A percentile compares a stretch with the other conserved stretches of the same genome.
Evolutionary conservation across 805 yeast genomes (phyloP).

Genomic region (Suhomyces xylopsoci): DNA sequence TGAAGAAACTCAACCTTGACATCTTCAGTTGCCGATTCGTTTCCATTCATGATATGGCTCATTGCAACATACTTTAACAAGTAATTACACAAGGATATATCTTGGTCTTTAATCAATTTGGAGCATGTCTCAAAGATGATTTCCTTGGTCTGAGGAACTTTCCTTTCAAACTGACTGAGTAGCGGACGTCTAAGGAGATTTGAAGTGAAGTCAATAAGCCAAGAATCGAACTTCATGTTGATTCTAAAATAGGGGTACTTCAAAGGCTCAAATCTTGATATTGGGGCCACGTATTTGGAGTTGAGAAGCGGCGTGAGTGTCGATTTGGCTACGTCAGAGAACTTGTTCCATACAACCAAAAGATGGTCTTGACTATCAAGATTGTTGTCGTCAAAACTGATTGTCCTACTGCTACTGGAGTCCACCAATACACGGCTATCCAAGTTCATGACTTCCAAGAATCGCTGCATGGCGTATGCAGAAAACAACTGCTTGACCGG

Average conservation of each 20-base stretch:
- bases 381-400: slow-evolving; percentile 14
- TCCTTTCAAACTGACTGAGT: slow-evolving; percentile 10
- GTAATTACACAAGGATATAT: slow-evolving; percentile 64
- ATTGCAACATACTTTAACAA: slow-evolving; percentile 75
- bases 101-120: slow-evolving; percentile 64
- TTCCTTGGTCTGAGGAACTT: slow-evolving; percentile 14
- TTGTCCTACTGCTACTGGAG: not conserved
- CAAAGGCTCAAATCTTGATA: slow-evolving; percentile 44
- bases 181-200: slow-evolving; percentile 54
- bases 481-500: slow-evolving; percentile 80
- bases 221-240: slow-evolving; percentile 55
- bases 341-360: slow-evolving; percentile 51
- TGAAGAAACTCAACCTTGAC: slow-evolving; percentile 57
- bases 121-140: slow-evolving; percentile 61
- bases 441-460: slow-evolving; percentile 60
- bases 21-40: slow-evolving; percentile 36
- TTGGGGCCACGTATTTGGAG: slow-evolving; percentile 68
- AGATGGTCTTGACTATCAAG: slow-evolving; percentile 16
- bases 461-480: slow-evolving; percentile 88
- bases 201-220: slow-evolving; percentile 71
- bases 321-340: slow-evolving; percentile 64
- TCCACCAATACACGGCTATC: slow-evolving; percentile 6
- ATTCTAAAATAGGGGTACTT: slow-evolving; percentile 63
- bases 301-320: slow-evolving; percentile 72
- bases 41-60: slow-evolving; percentile 54